Evolutionary conservation across 2,329 filamentous ascomycete species (phyloP), one percentile per base, ranked within the genome.

Genomic region (Malbranchea cinnamomea): DNA sequence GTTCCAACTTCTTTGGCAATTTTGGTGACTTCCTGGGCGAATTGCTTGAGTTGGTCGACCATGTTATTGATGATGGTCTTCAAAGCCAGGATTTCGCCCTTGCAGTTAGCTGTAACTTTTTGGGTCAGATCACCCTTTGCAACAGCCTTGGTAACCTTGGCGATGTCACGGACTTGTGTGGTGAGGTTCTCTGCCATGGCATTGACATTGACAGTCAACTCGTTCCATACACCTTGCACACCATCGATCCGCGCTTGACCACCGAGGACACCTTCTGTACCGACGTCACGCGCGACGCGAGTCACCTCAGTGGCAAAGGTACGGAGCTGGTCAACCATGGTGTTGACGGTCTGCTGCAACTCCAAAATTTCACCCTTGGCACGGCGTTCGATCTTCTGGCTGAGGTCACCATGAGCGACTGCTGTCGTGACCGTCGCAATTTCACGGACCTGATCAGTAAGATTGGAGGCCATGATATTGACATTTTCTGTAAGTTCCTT

Each of bases 31-130:
- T 95, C 87, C 49, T 84, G 80, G 6, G 89, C 89, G 51, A 95
- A 95, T 50, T 94, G 85, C 49, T 92, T 83, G 34, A 98, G 65
- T 54, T 94, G 89, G 53, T 94, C 89, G 42, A 98, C 87, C 87
- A 98, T 98, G 52, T 81, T 89, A 59, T 98, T 98, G 64, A 95
- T 98, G 26, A 89, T 95, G 36, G 84, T 85, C 59, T 98, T 98
- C 49, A 98, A 78, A 61, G 81, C 83, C 50, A 75, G 79, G 47
- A 85, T 95, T 66, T 87, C 89, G 56, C 79, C 91, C 61, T 76
- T 79, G 58, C 80, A 87, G 48, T 82, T 83, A 37, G 85, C 85
- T 54, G 92, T 83, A 22, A 98, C 87, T 56, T 94, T 94, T 56
- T 93, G 87, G 29, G 85, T 94, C 45, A 98, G 67, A 53, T 98